Evolutionary conservation across 1,284 basidiomycete genomes (phyloP).

Genomic region (Apiotrichum siamense): DNA sequence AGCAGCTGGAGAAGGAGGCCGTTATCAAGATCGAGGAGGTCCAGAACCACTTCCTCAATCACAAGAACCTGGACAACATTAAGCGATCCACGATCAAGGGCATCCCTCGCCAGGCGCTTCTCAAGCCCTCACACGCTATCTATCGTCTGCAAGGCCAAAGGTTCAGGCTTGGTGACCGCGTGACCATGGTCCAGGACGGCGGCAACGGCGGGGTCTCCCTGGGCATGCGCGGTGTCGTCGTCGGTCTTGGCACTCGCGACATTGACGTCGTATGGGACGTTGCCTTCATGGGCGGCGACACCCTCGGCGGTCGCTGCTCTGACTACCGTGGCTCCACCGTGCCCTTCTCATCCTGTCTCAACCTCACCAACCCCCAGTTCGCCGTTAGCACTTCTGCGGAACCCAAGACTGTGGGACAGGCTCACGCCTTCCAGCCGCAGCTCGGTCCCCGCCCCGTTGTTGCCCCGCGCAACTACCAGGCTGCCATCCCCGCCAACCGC

Average conservation of each 20-base stretch:
- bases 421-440: slow-evolving; percentile 58
- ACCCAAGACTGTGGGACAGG: slow-evolving; percentile 36
- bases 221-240: slow-evolving; percentile 85
- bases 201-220: slow-evolving; percentile 78
- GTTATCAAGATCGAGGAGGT: background rate
- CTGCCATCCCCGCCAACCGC: slow-evolving; percentile 42
- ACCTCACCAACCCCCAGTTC: slow-evolving; percentile 75
- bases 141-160: slow-evolving; percentile 84
- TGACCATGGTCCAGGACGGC: slow-evolving; percentile 90
- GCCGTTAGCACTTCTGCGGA: slow-evolving; percentile 54
- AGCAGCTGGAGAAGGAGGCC: slow-evolving; percentile 77
- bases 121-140: slow-evolving; percentile 86
- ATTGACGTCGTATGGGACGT: slow-evolving; percentile 98
- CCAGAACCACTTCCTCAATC: slow-evolving; percentile 61
- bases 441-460: slow-evolving; percentile 62
- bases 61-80: slow-evolving; percentile 58
- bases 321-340: slow-evolving; percentile 81
- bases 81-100: slow-evolving; percentile 86
- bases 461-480: slow-evolving; percentile 59
- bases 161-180: slow-evolving; percentile 91
- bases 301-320: slow-evolving; percentile 82
- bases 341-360: slow-evolving; percentile 75
- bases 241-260: slow-evolving; percentile 75
- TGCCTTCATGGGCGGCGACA: slow-evolving; percentile 87
- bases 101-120: slow-evolving; percentile 86